Evolutionary conservation across 768 basidiomycete species (phyloP).

Genomic region (Xanthoconium purpureum): DNA sequence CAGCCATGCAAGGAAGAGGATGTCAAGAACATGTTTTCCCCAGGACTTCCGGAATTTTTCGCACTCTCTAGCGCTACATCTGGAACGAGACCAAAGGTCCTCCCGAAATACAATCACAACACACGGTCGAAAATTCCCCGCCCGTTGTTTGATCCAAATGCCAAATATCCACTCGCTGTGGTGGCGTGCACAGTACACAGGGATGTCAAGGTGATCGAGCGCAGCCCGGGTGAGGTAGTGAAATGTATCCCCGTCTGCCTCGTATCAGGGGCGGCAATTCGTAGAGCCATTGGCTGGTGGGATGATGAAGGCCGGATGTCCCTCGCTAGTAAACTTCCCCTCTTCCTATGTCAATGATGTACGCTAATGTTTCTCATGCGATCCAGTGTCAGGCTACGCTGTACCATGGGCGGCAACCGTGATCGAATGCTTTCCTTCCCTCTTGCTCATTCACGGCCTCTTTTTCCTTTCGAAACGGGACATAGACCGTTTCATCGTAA

Average conservation of each 20-base stretch:
- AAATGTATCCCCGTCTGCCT: conserved; percentile 6
- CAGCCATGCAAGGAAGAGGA: no score
- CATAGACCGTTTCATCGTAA: background rate
- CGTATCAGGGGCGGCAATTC: background rate
- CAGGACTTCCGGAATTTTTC: background rate
- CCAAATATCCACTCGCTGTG: background rate
- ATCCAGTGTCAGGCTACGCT: conserved; percentile 10
- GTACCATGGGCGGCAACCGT: conserved; percentile 17
- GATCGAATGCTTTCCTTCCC: conserved; percentile 12
- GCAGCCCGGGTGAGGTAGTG: conserved; percentile 1
- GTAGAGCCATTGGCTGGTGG: conserved; percentile 9
- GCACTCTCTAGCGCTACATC: background rate
- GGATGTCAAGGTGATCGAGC: conserved; percentile 7
- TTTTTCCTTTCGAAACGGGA: conserved; percentile 13
- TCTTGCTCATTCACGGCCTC: conserved; percentile 20
- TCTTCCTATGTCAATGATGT: background rate
- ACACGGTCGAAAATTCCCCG: background rate
- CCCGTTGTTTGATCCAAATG: background rate
- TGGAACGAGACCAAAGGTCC: background rate
- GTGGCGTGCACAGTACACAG: background rate
- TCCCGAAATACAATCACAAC: background rate
- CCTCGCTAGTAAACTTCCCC: background rate
- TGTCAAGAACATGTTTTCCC: no score
- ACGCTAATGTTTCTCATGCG: background rate
- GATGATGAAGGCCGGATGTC: conserved; percentile 10